Conservation (phyloP, 352 stramenopile genomes). For the Pythium monospermum region DNA sequence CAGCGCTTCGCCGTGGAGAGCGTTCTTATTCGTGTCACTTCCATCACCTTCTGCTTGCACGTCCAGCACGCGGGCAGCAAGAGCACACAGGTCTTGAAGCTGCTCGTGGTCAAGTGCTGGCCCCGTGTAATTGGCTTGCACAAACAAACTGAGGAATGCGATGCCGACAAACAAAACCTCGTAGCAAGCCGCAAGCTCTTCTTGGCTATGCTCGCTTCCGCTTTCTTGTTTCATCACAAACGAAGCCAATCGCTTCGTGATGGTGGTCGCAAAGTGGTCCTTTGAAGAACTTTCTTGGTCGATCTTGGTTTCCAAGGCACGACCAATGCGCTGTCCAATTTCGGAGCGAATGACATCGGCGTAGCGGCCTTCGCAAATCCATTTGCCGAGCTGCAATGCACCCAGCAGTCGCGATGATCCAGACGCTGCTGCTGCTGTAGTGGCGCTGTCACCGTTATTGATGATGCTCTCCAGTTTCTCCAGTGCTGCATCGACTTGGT, state of each 20-base stretch:
- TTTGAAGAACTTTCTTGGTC: constrained; percentile 22
- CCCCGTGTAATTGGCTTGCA: constrained; percentile 80
- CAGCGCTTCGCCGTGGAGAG: constrained; percentile 53
- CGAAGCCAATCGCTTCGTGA: constrained; percentile 37
- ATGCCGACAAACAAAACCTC: constrained; percentile 56
- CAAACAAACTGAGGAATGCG: constrained; percentile 71
- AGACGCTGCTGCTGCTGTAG: too few relatives aligned
- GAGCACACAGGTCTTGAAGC: constrained; percentile 43
- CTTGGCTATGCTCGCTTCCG: constrained; percentile 26
- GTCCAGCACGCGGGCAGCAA: constrained; percentile 29
- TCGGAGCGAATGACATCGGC: constrained; percentile 45
- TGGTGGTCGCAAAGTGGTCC: constrained; percentile 40
- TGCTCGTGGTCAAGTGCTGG: constrained; percentile 54
- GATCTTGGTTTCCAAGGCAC: constrained; percentile 9
- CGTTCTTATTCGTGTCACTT: too few relatives aligned
- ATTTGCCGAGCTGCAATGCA: constrained; percentile 42
- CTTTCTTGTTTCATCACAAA: constrained; percentile 21
- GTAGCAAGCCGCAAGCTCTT: constrained; percentile 39
- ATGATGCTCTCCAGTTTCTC: neutral
- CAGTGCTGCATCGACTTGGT: constrained; percentile 24
- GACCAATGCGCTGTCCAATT: constrained; percentile 29
- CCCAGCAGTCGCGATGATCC: constrained; percentile 10
- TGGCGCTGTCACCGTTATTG: neutral
- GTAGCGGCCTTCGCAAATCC: constrained; percentile 60
- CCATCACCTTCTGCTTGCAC: constrained; percentile 15